These are phyloP conservation scores for Lachnellula subtilissima DNA, from an alignment of 2,329 filamentous ascomycete genomes.

Conservation along the genomic window DNA sequence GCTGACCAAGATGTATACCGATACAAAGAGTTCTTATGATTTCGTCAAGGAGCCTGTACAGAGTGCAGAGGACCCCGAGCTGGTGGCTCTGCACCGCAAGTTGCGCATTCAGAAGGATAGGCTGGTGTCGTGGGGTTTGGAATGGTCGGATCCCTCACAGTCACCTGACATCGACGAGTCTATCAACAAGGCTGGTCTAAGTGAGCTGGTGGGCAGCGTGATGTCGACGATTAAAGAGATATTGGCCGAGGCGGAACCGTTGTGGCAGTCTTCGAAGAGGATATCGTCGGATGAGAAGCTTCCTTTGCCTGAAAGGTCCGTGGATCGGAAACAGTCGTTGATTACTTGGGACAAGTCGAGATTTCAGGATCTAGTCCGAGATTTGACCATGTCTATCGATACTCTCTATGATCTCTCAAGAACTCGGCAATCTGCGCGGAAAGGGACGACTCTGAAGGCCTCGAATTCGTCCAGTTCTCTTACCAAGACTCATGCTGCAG, in stretches of 20 bases:
- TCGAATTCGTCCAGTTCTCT: conserved; percentile 15
- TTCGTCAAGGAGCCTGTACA: conserved; percentile 63
- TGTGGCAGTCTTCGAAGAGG: conserved; percentile 60
- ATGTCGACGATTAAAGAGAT: conserved; percentile 79
- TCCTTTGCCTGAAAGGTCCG: conserved; percentile 29
- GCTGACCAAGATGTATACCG: conserved; percentile 70
- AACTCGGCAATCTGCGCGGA: conserved; percentile 46
- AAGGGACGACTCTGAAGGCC: conserved; percentile 13
- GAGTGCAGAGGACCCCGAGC: conserved; percentile 62
- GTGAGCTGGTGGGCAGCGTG: conserved; percentile 72
- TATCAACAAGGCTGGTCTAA: conserved; percentile 67
- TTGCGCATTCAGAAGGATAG: conserved; percentile 70
- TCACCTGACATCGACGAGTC: conserved; percentile 67
- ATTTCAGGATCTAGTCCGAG: conserved; percentile 69
- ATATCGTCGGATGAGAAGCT: conserved; percentile 23
- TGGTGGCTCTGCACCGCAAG: conserved; percentile 68
- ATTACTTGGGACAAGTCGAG: conserved; percentile 65
- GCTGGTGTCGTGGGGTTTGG: conserved; percentile 72
- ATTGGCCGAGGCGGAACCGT: conserved; percentile 67
- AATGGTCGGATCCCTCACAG: conserved; percentile 70
- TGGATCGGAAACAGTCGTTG: conserved; percentile 50
- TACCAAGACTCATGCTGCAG: conserved; percentile 28
- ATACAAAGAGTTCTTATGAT: conserved; percentile 74
- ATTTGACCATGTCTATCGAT: conserved; percentile 73
- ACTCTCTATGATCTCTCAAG: conserved; percentile 72